Percentiles rank a stretch among this genome's conserved stretches.
Evolutionary conservation across 257 asterid species (phyloP).

Genomic region (Ballota nigra): DNA sequence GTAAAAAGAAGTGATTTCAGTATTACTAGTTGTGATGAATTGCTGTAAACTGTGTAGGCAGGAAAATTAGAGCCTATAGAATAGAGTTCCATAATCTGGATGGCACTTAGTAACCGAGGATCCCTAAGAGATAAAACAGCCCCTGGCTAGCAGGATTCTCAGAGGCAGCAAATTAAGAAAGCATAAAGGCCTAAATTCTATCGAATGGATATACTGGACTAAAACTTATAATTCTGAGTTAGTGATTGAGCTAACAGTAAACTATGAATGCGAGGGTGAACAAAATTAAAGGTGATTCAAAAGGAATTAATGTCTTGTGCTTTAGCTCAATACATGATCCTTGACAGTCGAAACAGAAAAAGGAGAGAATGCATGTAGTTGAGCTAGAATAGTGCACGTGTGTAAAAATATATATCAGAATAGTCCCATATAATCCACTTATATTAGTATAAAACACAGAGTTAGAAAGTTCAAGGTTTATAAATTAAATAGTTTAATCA

Average conservation of each 20-base stretch:
- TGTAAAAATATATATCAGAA: background rate
- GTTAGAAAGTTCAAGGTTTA: background rate
- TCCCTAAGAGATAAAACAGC: background rate
- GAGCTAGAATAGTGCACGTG: background rate
- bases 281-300: background rate
- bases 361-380: background rate
- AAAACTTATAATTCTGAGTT: background rate
- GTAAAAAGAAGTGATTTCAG: background rate
- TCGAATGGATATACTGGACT: background rate
- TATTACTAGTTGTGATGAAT: background rate
- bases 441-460: background rate
- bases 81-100: background rate
- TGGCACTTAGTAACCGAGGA: background rate
- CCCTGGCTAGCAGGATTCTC: background rate
- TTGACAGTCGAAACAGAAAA: background rate
- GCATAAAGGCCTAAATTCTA: conserved; percentile 8
- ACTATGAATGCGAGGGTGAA: background rate
- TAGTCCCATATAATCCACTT: background rate
- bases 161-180: background rate
- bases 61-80: background rate
- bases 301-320: background rate
- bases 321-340: background rate
- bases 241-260: background rate
- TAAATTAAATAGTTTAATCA: background rate
- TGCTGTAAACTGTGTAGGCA: background rate